Base-by-base conservation (phyloP, 2,329 filamentous ascomycete species). In the Didymosphaeria variabile region DNA sequence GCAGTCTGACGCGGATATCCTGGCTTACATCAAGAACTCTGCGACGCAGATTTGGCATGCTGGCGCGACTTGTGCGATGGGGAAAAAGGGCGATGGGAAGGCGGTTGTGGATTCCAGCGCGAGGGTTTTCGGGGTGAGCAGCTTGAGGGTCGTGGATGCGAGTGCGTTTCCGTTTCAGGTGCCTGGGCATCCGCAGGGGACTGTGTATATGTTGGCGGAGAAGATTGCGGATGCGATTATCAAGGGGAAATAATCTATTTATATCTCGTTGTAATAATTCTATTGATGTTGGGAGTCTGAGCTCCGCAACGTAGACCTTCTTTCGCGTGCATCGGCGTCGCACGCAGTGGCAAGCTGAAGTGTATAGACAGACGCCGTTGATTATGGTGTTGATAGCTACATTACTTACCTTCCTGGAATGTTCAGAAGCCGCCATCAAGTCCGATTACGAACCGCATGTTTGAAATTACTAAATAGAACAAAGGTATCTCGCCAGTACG, bases 131-230 rank as follows among this genome's bases (percentile, higher is more conserved):
- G 75, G 75, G 3, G 71, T 76, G 12, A 47, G 66, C 17, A 59
- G 63, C 2, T 54, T 78, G 51, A 58, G 76, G 31, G 72, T 78
- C 1, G 72, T 77, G 7, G 76, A 79, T 66, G 68, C 75, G 7
- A 76, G 72, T 57, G 65, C 73, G 15, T 79, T 80, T 52, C 79
- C 79, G 2, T 63, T 79, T 31, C 59, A 77, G 13, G 57, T 67
- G 10, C 63, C 59, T 34, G 65, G 64, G 31, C 66, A 68, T 51
- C 58, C 59, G 31, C 63, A 44, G 17, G 17, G n/a, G 2, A 44
- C 40, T 6, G 40, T 44, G 17, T 44, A 44, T 12, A n/a, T n/a
- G 40, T n/a, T 44, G 17, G 40, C 40, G 40, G 40, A 44, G 9
- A 44, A 44, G 19, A 44, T 44, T n/a, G 40, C 40, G 5, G 40